phyloP scores from a whole-genome alignment of 2,329 filamentous ascomycete genomes.

The Xylariaceae sp. region DNA sequence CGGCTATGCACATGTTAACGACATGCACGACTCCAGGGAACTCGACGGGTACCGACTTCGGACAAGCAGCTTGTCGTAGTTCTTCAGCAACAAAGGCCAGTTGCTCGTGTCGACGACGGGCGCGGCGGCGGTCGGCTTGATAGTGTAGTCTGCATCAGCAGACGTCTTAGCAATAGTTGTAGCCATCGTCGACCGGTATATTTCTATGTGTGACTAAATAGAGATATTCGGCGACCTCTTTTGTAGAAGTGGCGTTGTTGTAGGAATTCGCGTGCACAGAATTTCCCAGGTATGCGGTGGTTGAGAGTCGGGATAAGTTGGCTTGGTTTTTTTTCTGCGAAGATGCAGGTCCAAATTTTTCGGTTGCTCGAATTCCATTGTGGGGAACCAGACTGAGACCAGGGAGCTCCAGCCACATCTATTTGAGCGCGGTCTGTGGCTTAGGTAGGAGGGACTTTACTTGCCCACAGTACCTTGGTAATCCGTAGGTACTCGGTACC shows the following conservation, averaged over 20 bases:
- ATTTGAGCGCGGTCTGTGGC: slow-evolving; percentile 5
- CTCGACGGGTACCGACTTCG: slow-evolving; percentile 15
- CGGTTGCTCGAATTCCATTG: slow-evolving; percentile 16
- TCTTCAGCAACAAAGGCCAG: slow-evolving; percentile 92
- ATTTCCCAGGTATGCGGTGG: slow-evolving; percentile 6
- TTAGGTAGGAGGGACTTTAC: background rate
- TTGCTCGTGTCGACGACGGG: slow-evolving; percentile 77
- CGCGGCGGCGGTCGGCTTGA: slow-evolving; percentile 83
- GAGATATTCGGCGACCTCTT: slow-evolving; percentile 21
- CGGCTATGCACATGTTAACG: slow-evolving; percentile 39
- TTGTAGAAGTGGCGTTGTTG: slow-evolving; percentile 20
- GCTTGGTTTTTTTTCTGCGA: slow-evolving; percentile 8
- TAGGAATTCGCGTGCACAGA: slow-evolving; percentile 19
- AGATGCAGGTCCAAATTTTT: slow-evolving; percentile 31
- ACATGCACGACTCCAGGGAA: slow-evolving; percentile 2
- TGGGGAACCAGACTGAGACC: slow-evolving; percentile 12
- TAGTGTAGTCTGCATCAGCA: slow-evolving; percentile 39
- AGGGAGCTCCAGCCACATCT: slow-evolving; percentile 21
- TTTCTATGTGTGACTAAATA: slow-evolving; percentile 17
- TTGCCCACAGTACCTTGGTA: background rate
- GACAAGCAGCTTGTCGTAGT: slow-evolving; percentile 67
- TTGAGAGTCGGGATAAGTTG: background rate
- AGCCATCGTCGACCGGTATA: slow-evolving; percentile 26
- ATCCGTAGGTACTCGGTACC: background rate
- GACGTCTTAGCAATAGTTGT: slow-evolving; percentile 23